These are phyloP conservation scores for Ziziphus jujuba DNA, from an alignment of 306 rosid genomes.

Conservation along the genomic window DNA sequence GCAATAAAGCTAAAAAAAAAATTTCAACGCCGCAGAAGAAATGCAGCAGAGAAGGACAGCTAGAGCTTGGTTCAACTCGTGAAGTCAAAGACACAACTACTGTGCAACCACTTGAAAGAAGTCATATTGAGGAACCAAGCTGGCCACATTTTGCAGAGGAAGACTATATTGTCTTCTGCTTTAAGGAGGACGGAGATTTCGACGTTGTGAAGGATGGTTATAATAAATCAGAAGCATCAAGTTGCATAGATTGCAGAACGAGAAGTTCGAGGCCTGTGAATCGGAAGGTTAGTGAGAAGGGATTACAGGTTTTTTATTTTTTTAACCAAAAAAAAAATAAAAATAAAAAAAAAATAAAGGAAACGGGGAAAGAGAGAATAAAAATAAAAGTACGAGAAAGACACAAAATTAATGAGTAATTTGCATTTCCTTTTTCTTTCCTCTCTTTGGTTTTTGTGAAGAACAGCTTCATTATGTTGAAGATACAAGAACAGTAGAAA, in stretches of 20 bases:
- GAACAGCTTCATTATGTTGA: conserved; percentile 49
- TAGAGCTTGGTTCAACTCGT: conserved; percentile 18
- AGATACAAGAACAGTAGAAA: conserved; percentile 23
- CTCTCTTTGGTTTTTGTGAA: conserved; percentile 4
- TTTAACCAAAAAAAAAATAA: not conserved
- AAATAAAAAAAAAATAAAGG: no score
- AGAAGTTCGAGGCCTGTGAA: conserved; percentile 39
- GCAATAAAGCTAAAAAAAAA: conserved; percentile 8
- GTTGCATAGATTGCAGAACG: conserved; percentile 18
- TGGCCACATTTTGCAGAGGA: conserved; percentile 45
- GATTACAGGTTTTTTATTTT: not conserved
- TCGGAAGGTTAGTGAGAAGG: conserved; percentile 44
- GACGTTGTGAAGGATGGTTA: conserved; percentile 45
- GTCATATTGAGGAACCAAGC: conserved; percentile 25
- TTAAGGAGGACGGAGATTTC: conserved; percentile 53
- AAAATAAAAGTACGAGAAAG: no score
- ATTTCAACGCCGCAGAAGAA: conserved; percentile 19
- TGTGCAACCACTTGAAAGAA: conserved; percentile 1
- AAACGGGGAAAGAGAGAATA: no score
- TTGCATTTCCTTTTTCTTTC: not conserved
- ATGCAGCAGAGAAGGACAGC: conserved; percentile 6
- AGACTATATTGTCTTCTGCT: conserved; percentile 63
- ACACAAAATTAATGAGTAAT: not conserved
- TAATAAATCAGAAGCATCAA: conserved; percentile 1
- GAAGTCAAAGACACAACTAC: conserved; percentile 19